Evolutionary conservation across 2,329 filamentous ascomycete genomes (phyloP).

Genomic region (Exophiala sideris): DNA sequence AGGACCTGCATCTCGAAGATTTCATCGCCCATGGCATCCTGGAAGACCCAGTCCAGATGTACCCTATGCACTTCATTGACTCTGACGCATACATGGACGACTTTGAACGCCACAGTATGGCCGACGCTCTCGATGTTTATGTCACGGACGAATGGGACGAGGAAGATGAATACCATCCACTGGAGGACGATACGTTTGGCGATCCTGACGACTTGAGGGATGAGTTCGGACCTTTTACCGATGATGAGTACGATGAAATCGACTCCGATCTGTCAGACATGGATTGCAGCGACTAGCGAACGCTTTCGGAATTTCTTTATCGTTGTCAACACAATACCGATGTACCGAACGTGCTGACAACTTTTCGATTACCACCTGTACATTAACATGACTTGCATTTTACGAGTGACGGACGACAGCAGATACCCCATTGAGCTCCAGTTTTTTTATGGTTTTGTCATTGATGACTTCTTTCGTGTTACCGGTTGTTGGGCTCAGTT

Average conservation of each 20-base stretch:
- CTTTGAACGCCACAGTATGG: slow-evolving; percentile 14
- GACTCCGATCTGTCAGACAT: slow-evolving; percentile 10
- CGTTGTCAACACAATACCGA: not conserved
- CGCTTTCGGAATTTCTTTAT: not conserved
- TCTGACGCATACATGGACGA: slow-evolving; percentile 15
- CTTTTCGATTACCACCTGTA: slow-evolving; percentile 12
- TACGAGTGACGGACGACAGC: slow-evolving; percentile 19
- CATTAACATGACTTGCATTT: slow-evolving; percentile 18
- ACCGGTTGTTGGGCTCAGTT: slow-evolving; percentile 4
- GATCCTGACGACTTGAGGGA: slow-evolving; percentile 21
- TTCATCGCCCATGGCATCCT: slow-evolving; percentile 22
- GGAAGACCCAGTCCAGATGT: slow-evolving; percentile 22
- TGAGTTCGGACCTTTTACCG: slow-evolving; percentile 19
- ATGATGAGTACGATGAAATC: slow-evolving; percentile 3
- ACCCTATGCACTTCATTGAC: slow-evolving; percentile 22
- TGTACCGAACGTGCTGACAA: slow-evolving; percentile 20
- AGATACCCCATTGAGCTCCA: slow-evolving; percentile 16
- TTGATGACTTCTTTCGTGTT: not conserved
- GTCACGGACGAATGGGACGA: slow-evolving; percentile 14
- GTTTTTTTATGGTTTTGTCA: slow-evolving; percentile 7
- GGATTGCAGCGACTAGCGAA: slow-evolving; percentile 18
- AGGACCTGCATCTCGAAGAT: slow-evolving; percentile 11
- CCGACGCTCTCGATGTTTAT: slow-evolving; percentile 19
- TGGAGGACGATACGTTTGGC: slow-evolving; percentile 16
- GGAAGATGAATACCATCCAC: slow-evolving; percentile 15